Conservation (phyloP, 345 rosid species). For the Alliaria petiolata region DNA sequence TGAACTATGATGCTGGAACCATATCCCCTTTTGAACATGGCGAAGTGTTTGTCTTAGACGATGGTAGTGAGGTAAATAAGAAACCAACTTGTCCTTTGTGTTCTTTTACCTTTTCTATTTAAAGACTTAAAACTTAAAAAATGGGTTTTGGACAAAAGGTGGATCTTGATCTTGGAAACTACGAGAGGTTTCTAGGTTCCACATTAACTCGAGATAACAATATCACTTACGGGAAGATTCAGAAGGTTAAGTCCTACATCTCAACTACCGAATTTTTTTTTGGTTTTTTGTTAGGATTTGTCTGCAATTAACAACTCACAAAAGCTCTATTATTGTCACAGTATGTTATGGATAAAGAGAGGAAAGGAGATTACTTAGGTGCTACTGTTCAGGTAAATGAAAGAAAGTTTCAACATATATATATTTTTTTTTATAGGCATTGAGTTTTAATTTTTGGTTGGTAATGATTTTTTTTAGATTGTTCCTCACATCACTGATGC, state of each 20-base stretch:
- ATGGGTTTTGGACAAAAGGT: slow-evolving; percentile 38
- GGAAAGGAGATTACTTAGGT: slow-evolving; percentile 84
- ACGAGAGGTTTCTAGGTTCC: slow-evolving; percentile 59
- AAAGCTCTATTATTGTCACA: slow-evolving; percentile 24
- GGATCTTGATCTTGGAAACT: slow-evolving; percentile 78
- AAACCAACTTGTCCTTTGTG: not conserved
- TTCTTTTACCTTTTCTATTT: not conserved
- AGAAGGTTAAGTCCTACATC: slow-evolving; percentile 37
- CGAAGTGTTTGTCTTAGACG: slow-evolving; percentile 86
- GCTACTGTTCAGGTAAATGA: slow-evolving; percentile 74
- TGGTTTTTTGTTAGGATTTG: not conserved
- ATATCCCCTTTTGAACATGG: slow-evolving; percentile 96
- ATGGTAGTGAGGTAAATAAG: slow-evolving; percentile 81
- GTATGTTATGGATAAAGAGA: slow-evolving; percentile 70
- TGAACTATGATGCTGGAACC: slow-evolving; percentile 89
- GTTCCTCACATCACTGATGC: slow-evolving; percentile 94
- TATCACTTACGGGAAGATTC: slow-evolving; percentile 67
- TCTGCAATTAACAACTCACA: not conserved
- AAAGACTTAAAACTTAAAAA: too few relatives aligned
- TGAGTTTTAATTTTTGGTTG: not conserved
- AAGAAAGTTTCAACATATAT: not conserved
- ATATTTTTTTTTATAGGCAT: not conserved
- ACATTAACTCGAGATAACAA: slow-evolving; percentile 61
- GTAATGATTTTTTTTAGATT: slow-evolving; percentile 41
- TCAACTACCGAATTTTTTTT: not conserved